Percentiles rank a stretch among this genome's conserved stretches.
Evolutionary conservation across 768 basidiomycete species (phyloP).

Genomic region (Royoungia palumana): DNA sequence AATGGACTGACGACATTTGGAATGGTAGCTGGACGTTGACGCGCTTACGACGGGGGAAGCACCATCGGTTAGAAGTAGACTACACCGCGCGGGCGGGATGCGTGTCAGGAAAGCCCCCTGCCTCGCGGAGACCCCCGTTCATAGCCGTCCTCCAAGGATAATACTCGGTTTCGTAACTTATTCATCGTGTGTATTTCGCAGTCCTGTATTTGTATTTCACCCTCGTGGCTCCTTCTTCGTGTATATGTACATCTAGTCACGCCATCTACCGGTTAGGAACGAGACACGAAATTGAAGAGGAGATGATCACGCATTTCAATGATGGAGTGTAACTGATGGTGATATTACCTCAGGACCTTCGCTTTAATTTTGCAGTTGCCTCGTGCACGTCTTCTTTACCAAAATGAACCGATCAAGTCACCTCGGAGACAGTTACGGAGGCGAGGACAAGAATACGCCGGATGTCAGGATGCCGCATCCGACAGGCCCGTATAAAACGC

Average conservation of each 20-base stretch:
- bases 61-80: conserved; percentile 63
- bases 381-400: conserved; percentile 24
- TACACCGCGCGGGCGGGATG: conserved; percentile 69
- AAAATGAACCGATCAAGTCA: conserved; percentile 16
- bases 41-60: conserved; percentile 57
- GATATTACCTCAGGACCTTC: conserved; percentile 33
- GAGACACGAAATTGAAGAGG: conserved; percentile 25
- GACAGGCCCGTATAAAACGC: conserved; percentile 23
- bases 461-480: conserved; percentile 14
- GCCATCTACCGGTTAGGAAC: conserved; percentile 24
- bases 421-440: conserved; percentile 15
- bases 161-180: conserved; percentile 27
- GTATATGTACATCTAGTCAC: conserved; percentile 17
- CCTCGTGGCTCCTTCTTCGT: conserved; percentile 27
- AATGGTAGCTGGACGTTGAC: conserved; percentile 62
- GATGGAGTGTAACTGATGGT: conserved; percentile 22
- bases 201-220: conserved; percentile 31
- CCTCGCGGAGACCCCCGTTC: conserved; percentile 57
- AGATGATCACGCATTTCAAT: conserved; percentile 33
- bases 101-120: conserved; percentile 46
- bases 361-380: conserved; percentile 26
- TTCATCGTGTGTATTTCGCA: conserved; percentile 26
- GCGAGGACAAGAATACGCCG: conserved; percentile 14
- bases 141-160: conserved; percentile 56
- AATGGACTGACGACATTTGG: conserved; percentile 1